phyloP scores from a whole-genome alignment of 192 early-diverging fungal genomes.

The Backusella australiensis region DNA sequence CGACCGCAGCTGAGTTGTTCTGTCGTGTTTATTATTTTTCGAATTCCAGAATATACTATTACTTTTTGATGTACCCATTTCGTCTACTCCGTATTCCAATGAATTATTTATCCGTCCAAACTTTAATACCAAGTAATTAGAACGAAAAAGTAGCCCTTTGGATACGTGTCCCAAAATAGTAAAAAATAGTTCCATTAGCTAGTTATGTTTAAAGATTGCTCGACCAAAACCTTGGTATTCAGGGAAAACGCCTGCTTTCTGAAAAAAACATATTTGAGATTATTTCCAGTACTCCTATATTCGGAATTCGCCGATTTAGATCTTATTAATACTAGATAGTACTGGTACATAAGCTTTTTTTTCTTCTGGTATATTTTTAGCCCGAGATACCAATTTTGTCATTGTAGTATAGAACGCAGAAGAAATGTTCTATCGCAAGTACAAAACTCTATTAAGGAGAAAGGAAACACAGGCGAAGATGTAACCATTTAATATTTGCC shows the following conservation, averaged over 20 bases:
- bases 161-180: background rate
- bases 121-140: background rate
- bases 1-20: background rate
- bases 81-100: background rate
- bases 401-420: background rate
- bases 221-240: background rate
- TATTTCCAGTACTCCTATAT: background rate
- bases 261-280: background rate
- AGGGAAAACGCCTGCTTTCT: background rate
- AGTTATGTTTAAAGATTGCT: background rate
- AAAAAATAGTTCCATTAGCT: background rate
- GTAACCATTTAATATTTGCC: background rate
- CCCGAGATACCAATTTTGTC: background rate
- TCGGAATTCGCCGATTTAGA: background rate
- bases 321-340: conserved; percentile 3
- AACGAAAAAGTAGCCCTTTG: background rate
- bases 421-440: background rate
- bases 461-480: conserved; percentile 2
- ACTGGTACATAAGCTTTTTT: background rate
- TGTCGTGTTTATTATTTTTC: background rate
- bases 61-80: background rate
- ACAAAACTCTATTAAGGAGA: conserved; percentile 5
- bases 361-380: background rate
- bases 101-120: background rate
- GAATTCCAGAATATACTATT: background rate